These are phyloP conservation scores for Didymella keratinophila DNA, from an alignment of 2,329 filamentous ascomycete genomes.

Conservation along the genomic window DNA sequence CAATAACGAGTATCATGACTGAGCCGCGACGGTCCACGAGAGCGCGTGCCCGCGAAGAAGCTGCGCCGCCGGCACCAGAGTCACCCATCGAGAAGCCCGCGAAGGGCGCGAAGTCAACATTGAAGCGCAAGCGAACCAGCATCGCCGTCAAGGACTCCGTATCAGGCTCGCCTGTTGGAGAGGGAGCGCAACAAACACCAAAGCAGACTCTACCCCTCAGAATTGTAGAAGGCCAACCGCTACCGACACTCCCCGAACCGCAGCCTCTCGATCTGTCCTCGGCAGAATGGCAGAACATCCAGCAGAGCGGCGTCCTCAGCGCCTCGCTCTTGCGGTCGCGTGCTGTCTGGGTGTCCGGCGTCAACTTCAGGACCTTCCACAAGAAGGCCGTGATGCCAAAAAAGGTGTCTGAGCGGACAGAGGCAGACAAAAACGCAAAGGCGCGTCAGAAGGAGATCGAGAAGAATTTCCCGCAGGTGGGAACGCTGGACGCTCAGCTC, in stretches of 20 bases:
- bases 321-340: constrained; percentile 78
- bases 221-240: constrained; percentile 69
- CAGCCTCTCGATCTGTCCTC: constrained; percentile 69
- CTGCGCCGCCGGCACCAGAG: constrained; percentile 32
- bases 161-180: constrained; percentile 35
- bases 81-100: constrained; percentile 38
- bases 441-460: constrained; percentile 68
- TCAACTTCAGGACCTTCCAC: constrained; percentile 51
- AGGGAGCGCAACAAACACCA: constrained; percentile 23
- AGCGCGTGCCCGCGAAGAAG: constrained; percentile 47
- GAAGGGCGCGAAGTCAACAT: constrained; percentile 36
- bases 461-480: constrained; percentile 49
- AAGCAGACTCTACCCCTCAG: constrained; percentile 64
- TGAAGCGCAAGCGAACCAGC: constrained; percentile 47
- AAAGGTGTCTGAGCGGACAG: constrained; percentile 64
- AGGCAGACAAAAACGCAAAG: constrained; percentile 63
- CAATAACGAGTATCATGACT: constrained; percentile 33
- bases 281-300: constrained; percentile 75
- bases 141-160: constrained; percentile 34
- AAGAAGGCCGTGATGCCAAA: constrained; percentile 48
- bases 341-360: constrained; percentile 54
- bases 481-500: constrained; percentile 64
- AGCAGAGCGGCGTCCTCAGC: constrained; percentile 77
- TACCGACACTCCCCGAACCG: constrained; percentile 73
- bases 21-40: constrained; percentile 49